A percentile compares a stretch with the other conserved stretches of the same genome.
Evolutionary conservation across 306 rosid genomes (phyloP).

Genomic region (Trichosanthes cucumerina): DNA sequence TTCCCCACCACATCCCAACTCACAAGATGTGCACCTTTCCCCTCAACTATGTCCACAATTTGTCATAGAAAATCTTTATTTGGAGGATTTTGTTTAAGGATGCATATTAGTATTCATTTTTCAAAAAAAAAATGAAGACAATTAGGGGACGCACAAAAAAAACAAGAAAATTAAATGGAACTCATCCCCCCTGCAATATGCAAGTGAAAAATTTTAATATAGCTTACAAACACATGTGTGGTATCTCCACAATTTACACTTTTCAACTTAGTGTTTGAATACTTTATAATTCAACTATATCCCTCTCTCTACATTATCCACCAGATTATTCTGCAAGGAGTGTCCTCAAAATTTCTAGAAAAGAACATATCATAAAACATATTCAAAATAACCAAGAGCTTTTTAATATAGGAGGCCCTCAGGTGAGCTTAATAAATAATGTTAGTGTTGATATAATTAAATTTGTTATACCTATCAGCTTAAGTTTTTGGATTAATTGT

Average conservation of each 20-base stretch:
- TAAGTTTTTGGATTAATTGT: too few species aligned
- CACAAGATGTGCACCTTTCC: too few species aligned
- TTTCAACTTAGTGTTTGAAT: neutral
- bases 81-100: neutral
- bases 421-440: too few species aligned
- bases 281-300: neutral
- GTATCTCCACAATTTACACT: neutral
- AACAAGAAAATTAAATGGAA: neutral
- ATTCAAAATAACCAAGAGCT: neutral
- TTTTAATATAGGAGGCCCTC: neutral
- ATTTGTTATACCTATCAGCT: too few species aligned
- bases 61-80: neutral
- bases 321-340: neutral
- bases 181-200: neutral
- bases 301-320: neutral
- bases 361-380: neutral
- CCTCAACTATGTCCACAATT: too few species aligned
- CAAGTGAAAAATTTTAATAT: neutral
- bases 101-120: neutral
- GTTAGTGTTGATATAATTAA: too few species aligned
- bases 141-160: neutral
- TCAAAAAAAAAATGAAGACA: neutral
- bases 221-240: neutral
- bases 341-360: neutral
- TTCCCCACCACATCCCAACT: too few species aligned